Evolutionary conservation across 2,329 filamentous ascomycete species (phyloP).

Genomic region (Fusarium aywerte): DNA sequence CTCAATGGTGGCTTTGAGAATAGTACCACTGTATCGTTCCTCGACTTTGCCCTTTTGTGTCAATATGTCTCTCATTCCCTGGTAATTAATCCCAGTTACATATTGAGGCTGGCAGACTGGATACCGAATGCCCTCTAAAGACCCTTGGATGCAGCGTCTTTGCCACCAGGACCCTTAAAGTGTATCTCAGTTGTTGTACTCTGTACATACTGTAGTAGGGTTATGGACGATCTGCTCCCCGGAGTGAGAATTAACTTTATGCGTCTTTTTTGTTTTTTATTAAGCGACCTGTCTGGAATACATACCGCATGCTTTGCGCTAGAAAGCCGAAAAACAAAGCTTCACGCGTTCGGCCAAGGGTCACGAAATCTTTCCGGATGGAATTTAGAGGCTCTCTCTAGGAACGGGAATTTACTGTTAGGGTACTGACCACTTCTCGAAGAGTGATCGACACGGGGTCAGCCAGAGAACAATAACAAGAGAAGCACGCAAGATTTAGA

Average conservation of each 20-base stretch:
- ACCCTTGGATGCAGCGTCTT: slow-evolving; percentile 22
- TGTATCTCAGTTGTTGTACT: slow-evolving; percentile 1
- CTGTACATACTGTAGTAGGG: background rate
- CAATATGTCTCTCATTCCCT: slow-evolving; percentile 7
- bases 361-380: slow-evolving; percentile 17
- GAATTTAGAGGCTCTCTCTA: slow-evolving; percentile 14
- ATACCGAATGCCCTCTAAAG: slow-evolving; percentile 24
- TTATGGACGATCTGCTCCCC: slow-evolving; percentile 21
- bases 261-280: slow-evolving; percentile 5
- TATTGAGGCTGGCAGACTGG: slow-evolving; percentile 18
- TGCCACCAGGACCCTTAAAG: slow-evolving; percentile 23
- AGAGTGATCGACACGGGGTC: slow-evolving; percentile 37
- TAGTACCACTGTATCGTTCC: background rate
- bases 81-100: slow-evolving; percentile 7
- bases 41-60: slow-evolving; percentile 14
- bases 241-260: slow-evolving; percentile 7
- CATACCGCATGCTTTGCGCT: slow-evolving; percentile 27
- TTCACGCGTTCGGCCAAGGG: slow-evolving; percentile 12
- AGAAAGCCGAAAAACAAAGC: slow-evolving; percentile 13
- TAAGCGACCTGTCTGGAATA: slow-evolving; percentile 22
- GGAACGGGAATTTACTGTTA: slow-evolving; percentile 11
- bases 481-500: slow-evolving; percentile 24
- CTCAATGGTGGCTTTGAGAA: slow-evolving; percentile 1
- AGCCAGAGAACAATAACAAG: slow-evolving; percentile 5
- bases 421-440: slow-evolving; percentile 14